A percentile compares a stretch with the other conserved stretches of the same genome.
Evolutionary conservation across 2,329 filamentous ascomycete species (phyloP).

Genomic region (Diaporthe citriasiana): DNA sequence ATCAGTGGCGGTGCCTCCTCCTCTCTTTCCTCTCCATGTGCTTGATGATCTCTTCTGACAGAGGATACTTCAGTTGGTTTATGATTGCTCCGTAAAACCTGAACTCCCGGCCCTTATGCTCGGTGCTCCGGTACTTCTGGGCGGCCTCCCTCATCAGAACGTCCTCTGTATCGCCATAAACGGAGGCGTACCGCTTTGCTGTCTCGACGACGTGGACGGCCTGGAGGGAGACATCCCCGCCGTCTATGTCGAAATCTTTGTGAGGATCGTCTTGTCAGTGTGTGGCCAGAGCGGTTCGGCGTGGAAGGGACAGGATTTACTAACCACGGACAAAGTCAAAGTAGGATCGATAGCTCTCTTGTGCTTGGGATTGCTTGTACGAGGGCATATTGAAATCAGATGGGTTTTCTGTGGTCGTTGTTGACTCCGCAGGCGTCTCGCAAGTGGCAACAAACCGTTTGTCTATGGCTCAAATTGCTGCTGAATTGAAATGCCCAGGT

Average conservation of each 20-base stretch:
- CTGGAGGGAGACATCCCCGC: constrained; percentile 21
- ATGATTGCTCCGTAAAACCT: constrained; percentile 34
- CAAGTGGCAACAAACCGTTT: not conserved
- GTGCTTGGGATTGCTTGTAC: constrained; percentile 9
- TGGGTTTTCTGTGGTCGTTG: not conserved
- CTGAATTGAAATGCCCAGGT: not conserved
- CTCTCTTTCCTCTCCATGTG: constrained; percentile 32
- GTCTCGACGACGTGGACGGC: constrained; percentile 16
- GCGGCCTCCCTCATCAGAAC: constrained; percentile 32
- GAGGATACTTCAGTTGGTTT: constrained; percentile 33
- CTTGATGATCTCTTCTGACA: constrained; percentile 26
- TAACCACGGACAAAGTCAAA: constrained; percentile 26
- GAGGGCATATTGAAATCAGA: not conserved
- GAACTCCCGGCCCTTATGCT: constrained; percentile 33
- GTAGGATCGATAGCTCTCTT: constrained; percentile 15
- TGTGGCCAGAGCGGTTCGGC: no score
- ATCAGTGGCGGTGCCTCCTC: constrained; percentile 13
- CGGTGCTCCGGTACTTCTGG: constrained; percentile 35
- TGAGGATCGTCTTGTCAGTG: not conserved
- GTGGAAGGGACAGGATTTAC: not conserved
- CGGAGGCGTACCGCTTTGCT: constrained; percentile 30
- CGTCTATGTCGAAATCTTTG: constrained; percentile 22
- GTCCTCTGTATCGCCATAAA: constrained; percentile 25
- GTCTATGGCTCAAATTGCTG: not conserved
- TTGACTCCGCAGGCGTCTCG: not conserved